These are phyloP conservation scores for Grosmannia penicillata DNA, from an alignment of 2,329 filamentous ascomycete genomes.

Conservation along the genomic window DNA sequence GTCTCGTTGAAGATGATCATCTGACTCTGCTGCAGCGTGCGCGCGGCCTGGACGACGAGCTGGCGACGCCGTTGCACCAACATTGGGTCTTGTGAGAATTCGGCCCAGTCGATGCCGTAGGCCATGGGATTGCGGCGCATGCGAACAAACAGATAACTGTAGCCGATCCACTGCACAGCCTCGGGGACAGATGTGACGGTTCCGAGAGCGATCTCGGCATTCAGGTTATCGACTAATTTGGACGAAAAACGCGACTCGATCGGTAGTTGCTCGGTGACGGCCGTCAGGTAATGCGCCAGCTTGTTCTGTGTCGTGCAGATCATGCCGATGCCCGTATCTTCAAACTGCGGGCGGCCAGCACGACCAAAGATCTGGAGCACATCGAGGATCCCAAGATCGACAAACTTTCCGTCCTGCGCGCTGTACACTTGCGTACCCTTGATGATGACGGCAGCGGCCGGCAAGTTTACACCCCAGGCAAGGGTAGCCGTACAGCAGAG, in stretches of 20 bases:
- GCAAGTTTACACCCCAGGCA: conserved; percentile 97
- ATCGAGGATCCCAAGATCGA: conserved; percentile 90
- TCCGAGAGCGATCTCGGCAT: conserved; percentile 84
- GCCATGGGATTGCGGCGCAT: conserved; percentile 86
- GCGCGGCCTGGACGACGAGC: conserved; percentile 76
- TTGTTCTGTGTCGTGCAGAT: conserved; percentile 96
- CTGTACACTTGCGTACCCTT: conserved; percentile 97
- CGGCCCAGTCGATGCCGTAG: conserved; percentile 91
- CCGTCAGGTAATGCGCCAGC: conserved; percentile 75
- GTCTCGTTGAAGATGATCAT: conserved; percentile 98
- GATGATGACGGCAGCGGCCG: conserved; percentile 91
- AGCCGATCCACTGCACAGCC: conserved; percentile 93
- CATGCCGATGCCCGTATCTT: conserved; percentile 94
- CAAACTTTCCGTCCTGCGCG: conserved; percentile 88
- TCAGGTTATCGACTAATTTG: conserved; percentile 90
- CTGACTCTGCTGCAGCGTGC: conserved; percentile 77
- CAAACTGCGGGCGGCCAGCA: conserved; percentile 93
- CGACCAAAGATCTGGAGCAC: conserved; percentile 97
- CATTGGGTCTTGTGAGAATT: conserved; percentile 75
- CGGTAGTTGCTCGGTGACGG: conserved; percentile 88
- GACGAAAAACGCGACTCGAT: conserved; percentile 95
- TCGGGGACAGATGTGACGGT: conserved; percentile 91
- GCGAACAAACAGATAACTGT: conserved; percentile 92
- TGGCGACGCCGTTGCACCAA: conserved; percentile 75
- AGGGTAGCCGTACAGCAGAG: conserved; percentile 96